Base-by-base conservation (phyloP, 2,329 filamentous ascomycete species). In the Davidsoniella australis region DNA sequence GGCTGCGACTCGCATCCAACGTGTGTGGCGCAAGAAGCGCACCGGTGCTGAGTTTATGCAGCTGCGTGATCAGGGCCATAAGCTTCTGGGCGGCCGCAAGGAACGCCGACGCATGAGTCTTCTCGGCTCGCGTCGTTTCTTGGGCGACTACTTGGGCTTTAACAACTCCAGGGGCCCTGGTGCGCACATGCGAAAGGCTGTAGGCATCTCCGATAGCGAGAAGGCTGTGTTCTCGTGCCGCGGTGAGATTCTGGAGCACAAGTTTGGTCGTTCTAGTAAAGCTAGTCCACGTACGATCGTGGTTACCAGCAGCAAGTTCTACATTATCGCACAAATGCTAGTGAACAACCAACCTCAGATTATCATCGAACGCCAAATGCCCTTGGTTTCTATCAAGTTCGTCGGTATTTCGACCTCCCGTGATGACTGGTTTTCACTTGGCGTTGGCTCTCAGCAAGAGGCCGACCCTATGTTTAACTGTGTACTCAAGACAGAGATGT, bases 341-440 rank as follows among this genome's bases (percentile, higher is more conserved):
- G 78, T 85, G 55, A 88, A 93, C 61, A 78, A 82, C 52, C 83
- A 94, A 59, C 71, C 87, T 8, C 77, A 84, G 55, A 93, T 96
- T 54, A 69, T 78, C 1, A 73, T 86, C 0, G 91, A 98, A 62
- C 77, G 84, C 48, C 80, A 83, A 0, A 78, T 96, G 54, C 79
- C 87, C 0, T 67, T 96, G 16, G 85, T 86, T 2, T 77, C 87
- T 8, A 89, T 98, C 69, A 94, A 93, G 64, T 91, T 82, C 59
- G 70, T 98, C 56, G 78, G 85, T 58, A 70, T 76, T 4, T 95
- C 89, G 2, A 85, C 75, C 14, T 68, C 84, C 53, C 85, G 85
- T 55, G 91, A 98, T 58, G 91, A 98, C 64, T 98, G 91, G 91
- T 95, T 98, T 64, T 86, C 89, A 1, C 70, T 98, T 36, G 85